phyloP scores from a whole-genome alignment of 2,329 filamentous ascomycete species.

The Diaporthe citriasiana region DNA sequence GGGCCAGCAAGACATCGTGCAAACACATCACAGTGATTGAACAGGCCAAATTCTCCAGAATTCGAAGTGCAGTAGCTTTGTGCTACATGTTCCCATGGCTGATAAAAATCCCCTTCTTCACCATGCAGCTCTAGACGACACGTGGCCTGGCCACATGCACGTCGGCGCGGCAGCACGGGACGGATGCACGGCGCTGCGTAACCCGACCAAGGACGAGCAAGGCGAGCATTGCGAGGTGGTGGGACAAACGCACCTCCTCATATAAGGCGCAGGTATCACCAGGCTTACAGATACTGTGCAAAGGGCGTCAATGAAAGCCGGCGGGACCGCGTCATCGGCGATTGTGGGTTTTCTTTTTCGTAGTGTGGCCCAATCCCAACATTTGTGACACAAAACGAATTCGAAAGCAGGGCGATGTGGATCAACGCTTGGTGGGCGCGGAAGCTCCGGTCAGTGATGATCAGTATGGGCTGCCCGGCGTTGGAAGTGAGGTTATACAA shows the following conservation, averaged over 20 bases:
- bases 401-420: not conserved
- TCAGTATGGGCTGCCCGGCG: not conserved
- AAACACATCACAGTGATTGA: not conserved
- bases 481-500: not conserved
- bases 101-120: not conserved
- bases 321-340: not conserved
- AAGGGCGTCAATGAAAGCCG: not conserved
- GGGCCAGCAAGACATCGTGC: not conserved
- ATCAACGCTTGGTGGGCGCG: not conserved
- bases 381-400: too few relatives aligned
- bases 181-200: too few relatives aligned
- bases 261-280: too few relatives aligned
- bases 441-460: not conserved
- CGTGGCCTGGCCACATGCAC: not conserved
- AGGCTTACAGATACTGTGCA: not conserved
- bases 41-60: not conserved
- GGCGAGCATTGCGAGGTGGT: not conserved
- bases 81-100: not conserved
- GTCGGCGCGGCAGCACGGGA: not conserved
- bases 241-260: not conserved
- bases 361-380: too few relatives aligned
- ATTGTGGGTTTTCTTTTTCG: not conserved
- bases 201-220: not conserved
- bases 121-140: accelerated
- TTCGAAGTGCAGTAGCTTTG: not conserved